These are phyloP conservation scores for Saccharum hybrid DNA, from an alignment of 202 grass and related monocot genomes.

Conservation along the genomic window DNA sequence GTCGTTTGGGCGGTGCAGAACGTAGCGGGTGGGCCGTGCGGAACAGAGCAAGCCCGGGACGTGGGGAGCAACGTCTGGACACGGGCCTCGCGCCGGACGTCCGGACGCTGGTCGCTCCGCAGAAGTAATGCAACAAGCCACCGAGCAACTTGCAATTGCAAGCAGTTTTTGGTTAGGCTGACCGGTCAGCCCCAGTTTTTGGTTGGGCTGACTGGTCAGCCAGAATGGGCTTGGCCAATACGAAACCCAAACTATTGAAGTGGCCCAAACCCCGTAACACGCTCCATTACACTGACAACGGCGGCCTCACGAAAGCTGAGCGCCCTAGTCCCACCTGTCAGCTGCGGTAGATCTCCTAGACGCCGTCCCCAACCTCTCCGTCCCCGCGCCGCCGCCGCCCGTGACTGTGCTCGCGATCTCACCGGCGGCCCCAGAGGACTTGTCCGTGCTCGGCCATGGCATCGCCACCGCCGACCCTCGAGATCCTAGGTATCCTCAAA, in stretches of 20 bases:
- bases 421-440: constrained; percentile 34
- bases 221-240: neutral
- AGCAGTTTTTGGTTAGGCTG: neutral
- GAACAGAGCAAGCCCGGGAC: too few species aligned
- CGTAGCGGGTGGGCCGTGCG: too few species aligned
- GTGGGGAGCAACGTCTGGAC: too few species aligned
- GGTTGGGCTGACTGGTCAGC: neutral
- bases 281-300: neutral
- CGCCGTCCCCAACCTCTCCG: constrained; percentile 38
- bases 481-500: constrained; percentile 56
- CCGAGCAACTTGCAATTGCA: neutral
- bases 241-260: neutral
- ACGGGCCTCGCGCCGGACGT: too few species aligned
- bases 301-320: neutral
- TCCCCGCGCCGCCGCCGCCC: constrained; percentile 29
- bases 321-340: constrained; percentile 17
- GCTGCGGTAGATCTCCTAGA: neutral
- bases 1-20: too few species aligned
- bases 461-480: constrained; percentile 45
- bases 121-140: too few species aligned
- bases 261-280: neutral
- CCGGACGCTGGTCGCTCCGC: too few species aligned
- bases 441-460: constrained; percentile 35
- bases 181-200: neutral
- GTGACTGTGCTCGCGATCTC: constrained; percentile 37